Conservation (phyloP, 1,284 basidiomycete genomes). For the Termitomyces sp. region DNA sequence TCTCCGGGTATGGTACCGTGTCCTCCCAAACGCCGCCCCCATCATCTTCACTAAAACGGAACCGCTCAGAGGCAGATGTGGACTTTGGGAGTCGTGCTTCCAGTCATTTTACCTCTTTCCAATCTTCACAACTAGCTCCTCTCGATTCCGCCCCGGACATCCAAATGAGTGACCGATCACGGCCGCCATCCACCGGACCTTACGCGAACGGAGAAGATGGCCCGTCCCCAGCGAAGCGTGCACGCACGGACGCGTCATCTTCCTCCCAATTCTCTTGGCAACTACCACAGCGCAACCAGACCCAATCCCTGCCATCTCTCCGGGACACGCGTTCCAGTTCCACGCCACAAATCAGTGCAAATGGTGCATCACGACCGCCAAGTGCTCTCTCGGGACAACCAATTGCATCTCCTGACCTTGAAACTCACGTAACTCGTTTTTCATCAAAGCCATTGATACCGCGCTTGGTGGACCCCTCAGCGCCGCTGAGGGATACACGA, state of each 20-base stretch:
- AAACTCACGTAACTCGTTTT: conserved; percentile 49
- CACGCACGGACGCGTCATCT: conserved; percentile 46
- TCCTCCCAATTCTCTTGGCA: conserved; percentile 25
- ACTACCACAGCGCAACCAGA: conserved; percentile 24
- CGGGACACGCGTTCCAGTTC: conserved; percentile 16
- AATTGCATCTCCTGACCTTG: conserved; percentile 29
- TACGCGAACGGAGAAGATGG: conserved; percentile 46
- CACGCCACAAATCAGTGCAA: conserved; percentile 22
- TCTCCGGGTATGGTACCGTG: conserved; percentile 35
- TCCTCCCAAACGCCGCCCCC: conserved; percentile 60
- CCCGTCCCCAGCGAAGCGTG: conserved; percentile 61
- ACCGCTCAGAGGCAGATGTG: conserved; percentile 44
- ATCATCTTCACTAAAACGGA: conserved; percentile 36
- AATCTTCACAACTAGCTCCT: conserved; percentile 19
- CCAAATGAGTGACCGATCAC: conserved; percentile 39
- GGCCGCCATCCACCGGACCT: conserved; percentile 44
- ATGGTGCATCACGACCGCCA: conserved; percentile 31
- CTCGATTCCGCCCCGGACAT: conserved; percentile 37
- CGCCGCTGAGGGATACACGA: conserved; percentile 58
- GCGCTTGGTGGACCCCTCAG: conserved; percentile 49
- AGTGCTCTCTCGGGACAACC: conserved; percentile 26
- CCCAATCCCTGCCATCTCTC: conserved; percentile 17
- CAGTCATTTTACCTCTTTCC: conserved; percentile 24
- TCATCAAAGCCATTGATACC: conserved; percentile 63
- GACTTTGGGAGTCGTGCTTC: conserved; percentile 23